Base-by-base conservation (phyloP, 2,329 filamentous ascomycete species). In the Cryphonectria carpinicola region DNA sequence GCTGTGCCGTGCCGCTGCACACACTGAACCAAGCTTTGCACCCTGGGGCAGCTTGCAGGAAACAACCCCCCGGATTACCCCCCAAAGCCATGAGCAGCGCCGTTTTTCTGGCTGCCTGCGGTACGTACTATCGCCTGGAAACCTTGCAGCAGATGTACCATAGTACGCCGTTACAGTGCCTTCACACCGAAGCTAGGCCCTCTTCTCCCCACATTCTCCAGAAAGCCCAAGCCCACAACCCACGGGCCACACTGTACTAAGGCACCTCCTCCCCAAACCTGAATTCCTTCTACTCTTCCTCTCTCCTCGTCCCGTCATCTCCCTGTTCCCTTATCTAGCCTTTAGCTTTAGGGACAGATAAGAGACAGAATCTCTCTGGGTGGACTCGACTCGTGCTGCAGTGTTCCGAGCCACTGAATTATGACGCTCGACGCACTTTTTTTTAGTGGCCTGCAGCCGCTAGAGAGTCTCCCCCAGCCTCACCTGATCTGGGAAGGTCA, bases 401-500 rank as follows among this genome's bases (percentile, higher is more conserved):
- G 7, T 22, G 22, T n/a, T n/a, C 5, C 5, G 46, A n/a, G 22
- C 46, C 32, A 32, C 32, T 32, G 46, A 49, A 46, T 22, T 22
- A 22, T 46, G 19, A 19, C 43, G 43, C 46, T 25, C n/a, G 22
- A 52, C 22, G 46, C 46, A 52, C 49, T 25, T 13, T 25, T 25
- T 54, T 28, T 13, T 28, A 32, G 54, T 32, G 28, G 25, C 25
- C 28, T 56, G n/a, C 52, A 32, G 14, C 46, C 46, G 46, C 46
- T 22, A 6, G 46, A 22, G 14, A 17, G 39, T 6, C 4, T 43
- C 6, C 32, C 39, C 17, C 43, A 19, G 56, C 19, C 39, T 49
- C 54, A 25, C 56, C 39, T 67, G 39, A 52, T 61, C 46, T 22
- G 56, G 58, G 28, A 68, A 62, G 66, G 66, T 68, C 37, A 13